phyloP scores from a whole-genome alignment of 73 alveolate genomes.

The Paramecium bursaria region DNA sequence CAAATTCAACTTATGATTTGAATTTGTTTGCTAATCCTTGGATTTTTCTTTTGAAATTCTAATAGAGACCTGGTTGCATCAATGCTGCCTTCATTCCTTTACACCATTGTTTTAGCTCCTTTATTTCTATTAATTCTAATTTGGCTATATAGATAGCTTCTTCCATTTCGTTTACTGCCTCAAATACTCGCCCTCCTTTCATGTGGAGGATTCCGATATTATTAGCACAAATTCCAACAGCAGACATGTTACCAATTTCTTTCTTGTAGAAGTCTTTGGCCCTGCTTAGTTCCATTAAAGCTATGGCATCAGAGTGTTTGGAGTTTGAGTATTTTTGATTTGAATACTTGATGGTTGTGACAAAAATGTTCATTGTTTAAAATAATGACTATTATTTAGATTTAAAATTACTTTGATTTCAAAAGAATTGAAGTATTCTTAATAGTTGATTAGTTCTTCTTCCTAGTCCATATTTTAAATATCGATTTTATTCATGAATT shows the following conservation, averaged over 20 bases:
- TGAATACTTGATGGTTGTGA: conserved; percentile 48
- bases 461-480: conserved; percentile 45
- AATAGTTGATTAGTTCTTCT: conserved; percentile 31
- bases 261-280: conserved; percentile 49
- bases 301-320: conserved; percentile 53
- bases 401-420: too few species aligned
- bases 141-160: conserved; percentile 54
- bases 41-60: conserved; percentile 41
- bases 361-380: conserved; percentile 43
- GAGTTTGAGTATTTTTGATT: conserved; percentile 48
- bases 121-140: conserved; percentile 43
- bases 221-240: conserved; percentile 61
- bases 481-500: conserved; percentile 43
- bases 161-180: conserved; percentile 59
- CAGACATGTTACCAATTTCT: conserved; percentile 59
- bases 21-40: conserved; percentile 48
- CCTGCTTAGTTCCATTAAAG: conserved; percentile 53
- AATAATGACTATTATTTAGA: too few species aligned
- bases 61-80: conserved; percentile 31
- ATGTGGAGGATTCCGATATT: conserved; percentile 51
- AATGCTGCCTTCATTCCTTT: conserved; percentile 31
- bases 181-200: conserved; percentile 62
- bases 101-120: conserved; percentile 57
- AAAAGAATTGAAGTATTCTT: conserved; percentile 45
- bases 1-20: conserved; percentile 2